Evolutionary conservation across 129 eudicot genomes (phyloP), one percentile per base, ranked within the genome.

Genomic region (Smallanthus sonchifolius): DNA sequence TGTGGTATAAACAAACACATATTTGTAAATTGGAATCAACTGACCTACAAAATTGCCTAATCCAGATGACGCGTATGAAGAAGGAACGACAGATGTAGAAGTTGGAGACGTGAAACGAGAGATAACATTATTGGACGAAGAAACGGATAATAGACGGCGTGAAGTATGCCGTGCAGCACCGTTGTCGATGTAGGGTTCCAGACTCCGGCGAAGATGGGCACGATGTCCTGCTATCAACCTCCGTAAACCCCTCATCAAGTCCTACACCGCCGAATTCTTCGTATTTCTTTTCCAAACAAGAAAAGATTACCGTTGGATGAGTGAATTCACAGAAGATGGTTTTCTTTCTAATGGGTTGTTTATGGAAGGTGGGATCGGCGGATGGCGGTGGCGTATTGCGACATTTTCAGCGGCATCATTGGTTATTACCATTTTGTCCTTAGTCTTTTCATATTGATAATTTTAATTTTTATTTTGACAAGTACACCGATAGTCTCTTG

Each of bases 1-100:
- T 24, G 30, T 24, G 30, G 30, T 0, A 60, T 42, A 30, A 59
- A 16, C 65, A 36, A 5, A 39, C 16, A 15, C 9, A 28, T 35
- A 67, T 3, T 32, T 43, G 48, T 10, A 20, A 62, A 47, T 8
- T 2, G 24, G 19, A 60, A 57, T 28, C 38, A 55, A 49, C 79
- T 48, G 9, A 84, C 92, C 89, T 84, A 48, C 34, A 39, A 83
- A 84, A 71, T 83, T 83, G 68, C 60, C 37, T 5, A 67, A 72
- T 77, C 83, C 83, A 63, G 79, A 71, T 40, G 84, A 71, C 11
- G 77, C 44, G 52, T 71, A 54, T 3, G 68, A 57, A 36, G 77
- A 51, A 11, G 70, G 54, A 60, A 73, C 40, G 32, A 43, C 11
- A 4, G 68, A 14, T 30, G 56, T 66, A 19, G 84, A 69, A 56